A percentile compares a stretch with the other conserved stretches of the same genome.
Conservation (phyloP, 768 basidiomycete species). For the Gymnopilus dilepis region DNA sequence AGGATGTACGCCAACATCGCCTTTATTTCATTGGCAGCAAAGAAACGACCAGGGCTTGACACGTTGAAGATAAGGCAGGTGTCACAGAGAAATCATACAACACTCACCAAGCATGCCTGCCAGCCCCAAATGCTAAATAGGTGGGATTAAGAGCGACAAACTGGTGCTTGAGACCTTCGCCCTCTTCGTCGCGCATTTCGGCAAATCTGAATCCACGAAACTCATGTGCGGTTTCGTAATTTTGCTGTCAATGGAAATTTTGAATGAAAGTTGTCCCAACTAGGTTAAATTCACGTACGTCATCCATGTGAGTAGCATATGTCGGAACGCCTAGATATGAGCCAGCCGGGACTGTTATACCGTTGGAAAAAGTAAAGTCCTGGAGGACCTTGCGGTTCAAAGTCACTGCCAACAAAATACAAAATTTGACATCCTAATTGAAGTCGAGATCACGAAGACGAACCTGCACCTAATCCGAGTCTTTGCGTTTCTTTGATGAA, state of each 20-base stretch:
- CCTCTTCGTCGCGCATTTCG: conserved; percentile 27
- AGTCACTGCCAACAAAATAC: conserved; percentile 13
- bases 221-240: conserved; percentile 31
- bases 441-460: not conserved
- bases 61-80: not conserved
- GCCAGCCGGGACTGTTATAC: conserved; percentile 44
- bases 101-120: conserved; percentile 32
- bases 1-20: conserved; percentile 47
- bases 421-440: not conserved
- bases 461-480: conserved; percentile 13
- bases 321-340: conserved; percentile 37
- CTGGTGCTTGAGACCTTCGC: conserved; percentile 25
- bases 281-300: conserved; percentile 6
- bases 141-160: conserved; percentile 33
- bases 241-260: conserved; percentile 1
- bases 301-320: conserved; percentile 35
- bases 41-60: conserved; percentile 43
- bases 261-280: not conserved
- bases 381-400: conserved; percentile 39
- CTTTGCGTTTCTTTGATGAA: conserved; percentile 47
- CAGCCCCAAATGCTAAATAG: conserved; percentile 40
- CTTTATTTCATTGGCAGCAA: conserved; percentile 38
- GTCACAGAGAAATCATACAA: not conserved
- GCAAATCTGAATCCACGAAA: conserved; percentile 52
- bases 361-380: conserved; percentile 51